Evolutionary conservation across 345 rosid genomes (phyloP), one percentile per base, ranked within the genome.

Genomic region (Cardamine resedifolia): DNA sequence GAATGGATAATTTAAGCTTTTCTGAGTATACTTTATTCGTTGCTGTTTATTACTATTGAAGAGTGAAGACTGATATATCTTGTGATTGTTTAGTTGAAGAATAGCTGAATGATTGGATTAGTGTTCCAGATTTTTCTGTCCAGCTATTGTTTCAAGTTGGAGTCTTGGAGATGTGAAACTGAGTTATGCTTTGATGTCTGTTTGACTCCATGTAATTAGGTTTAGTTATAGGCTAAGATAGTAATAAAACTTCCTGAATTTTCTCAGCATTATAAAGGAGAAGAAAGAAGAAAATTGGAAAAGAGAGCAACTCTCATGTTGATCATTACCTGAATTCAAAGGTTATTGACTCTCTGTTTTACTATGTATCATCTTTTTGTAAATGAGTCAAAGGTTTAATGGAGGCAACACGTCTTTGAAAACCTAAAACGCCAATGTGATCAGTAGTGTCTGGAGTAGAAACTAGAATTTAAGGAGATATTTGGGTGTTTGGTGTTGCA

Each of bases 211-310:
- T 43, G 18, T 12, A 24, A 18, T 63, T 4, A 72, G 64, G 39
- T 65, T 6, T 65, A 57, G 60, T 31, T 7, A 31, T 43, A 43
- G 64, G 15, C 45, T 64, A 56, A 31, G 66, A 27, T 63, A 15
- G 58, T 76, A 76, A 76, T 63, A 7, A 69, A 78, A 65, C 76
- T 79, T 67, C 74, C 69, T 80, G 58, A 58, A 63, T 84, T 83
- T 81, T 78, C 80, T 82, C 83, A 81, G 83, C 79, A 75, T 64
- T 76, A 60, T 66, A 81, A 75, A 78, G 85, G 58, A 80, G 84
- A 84, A 67, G 74, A 83, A 77, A 64, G 68, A 66, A 60, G 72
- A 66, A 28, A 77, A 66, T 7, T 49, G 74, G 77, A 57, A 79
- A 81, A 74, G 80, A 85, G 75, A 77, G 78, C 80, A 64, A 39